A percentile compares a stretch with the other conserved stretches of the same genome.
These are phyloP conservation scores for Takashimella tepidaria DNA, from an alignment of 1,284 basidiomycete genomes.

Conservation along the genomic window DNA sequence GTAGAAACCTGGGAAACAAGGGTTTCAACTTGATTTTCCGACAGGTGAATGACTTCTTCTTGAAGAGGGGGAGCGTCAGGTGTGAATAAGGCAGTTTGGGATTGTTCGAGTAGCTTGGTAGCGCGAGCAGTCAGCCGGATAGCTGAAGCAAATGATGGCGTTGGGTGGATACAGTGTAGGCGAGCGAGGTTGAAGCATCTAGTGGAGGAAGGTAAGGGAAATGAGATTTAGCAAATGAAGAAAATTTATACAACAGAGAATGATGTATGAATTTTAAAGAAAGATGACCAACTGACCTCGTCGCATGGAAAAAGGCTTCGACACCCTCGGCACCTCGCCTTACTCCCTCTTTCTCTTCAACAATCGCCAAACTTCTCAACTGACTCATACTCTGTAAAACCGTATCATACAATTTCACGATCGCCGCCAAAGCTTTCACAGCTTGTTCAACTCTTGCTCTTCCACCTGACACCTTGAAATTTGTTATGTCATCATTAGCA, in stretches of 20 bases:
- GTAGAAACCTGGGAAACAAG: constrained; percentile 54
- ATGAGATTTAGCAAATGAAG: too few species aligned
- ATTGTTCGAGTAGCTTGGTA: constrained; percentile 21
- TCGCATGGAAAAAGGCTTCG: constrained; percentile 66
- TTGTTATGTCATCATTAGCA: constrained; percentile 23
- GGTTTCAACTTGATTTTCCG: constrained; percentile 47
- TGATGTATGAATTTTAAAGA: too few species aligned
- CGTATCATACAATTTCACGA: constrained; percentile 82
- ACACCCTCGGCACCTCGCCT: constrained; percentile 69
- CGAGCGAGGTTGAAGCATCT: constrained; percentile 43
- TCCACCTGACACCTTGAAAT: constrained; percentile 36
- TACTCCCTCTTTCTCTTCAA: constrained; percentile 80
- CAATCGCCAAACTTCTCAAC: constrained; percentile 72
- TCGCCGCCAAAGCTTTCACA: constrained; percentile 64
- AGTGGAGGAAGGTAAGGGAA: too few species aligned
- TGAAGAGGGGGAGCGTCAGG: constrained; percentile 24
- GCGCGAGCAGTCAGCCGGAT: constrained; percentile 41
- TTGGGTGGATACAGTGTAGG: constrained; percentile 46
- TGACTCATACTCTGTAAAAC: constrained; percentile 75
- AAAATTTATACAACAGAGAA: too few species aligned
- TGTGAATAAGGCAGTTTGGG: constrained; percentile 20
- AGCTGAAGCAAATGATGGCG: constrained; percentile 38
- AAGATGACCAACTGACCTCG: constrained; percentile 52
- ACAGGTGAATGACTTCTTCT: constrained; percentile 32
- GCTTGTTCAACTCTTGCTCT: constrained; percentile 49